Evolutionary conservation across 2,329 filamentous ascomycete genomes (phyloP).

Genomic region (Trichoderma simmonsii): DNA sequence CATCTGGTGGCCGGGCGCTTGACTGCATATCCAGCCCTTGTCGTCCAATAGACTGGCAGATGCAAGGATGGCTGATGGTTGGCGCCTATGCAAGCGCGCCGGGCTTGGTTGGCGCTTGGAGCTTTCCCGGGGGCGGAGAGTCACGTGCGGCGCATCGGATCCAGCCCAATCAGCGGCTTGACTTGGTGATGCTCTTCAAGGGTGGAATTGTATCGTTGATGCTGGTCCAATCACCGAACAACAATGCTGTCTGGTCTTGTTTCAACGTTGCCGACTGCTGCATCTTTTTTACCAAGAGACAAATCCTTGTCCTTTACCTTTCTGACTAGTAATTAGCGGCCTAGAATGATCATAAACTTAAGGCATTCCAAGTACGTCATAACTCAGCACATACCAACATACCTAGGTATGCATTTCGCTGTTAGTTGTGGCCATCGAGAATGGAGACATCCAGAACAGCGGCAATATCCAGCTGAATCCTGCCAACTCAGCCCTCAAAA

Average conservation of each 20-base stretch:
- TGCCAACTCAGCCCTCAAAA: background rate
- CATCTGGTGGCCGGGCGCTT: conserved; percentile 14
- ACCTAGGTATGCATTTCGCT: background rate
- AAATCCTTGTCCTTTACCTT: background rate
- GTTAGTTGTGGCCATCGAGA: background rate
- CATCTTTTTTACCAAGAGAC: background rate
- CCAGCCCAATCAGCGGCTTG: background rate
- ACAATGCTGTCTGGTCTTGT: background rate
- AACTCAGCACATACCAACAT: background rate
- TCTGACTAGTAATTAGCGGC: background rate
- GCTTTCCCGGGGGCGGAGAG: background rate
- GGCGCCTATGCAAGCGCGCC: conserved; percentile 10
- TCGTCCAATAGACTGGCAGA: background rate
- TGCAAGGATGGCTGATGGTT: background rate
- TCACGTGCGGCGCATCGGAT: conserved; percentile 5
- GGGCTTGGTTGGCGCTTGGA: conserved; percentile 3
- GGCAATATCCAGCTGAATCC: background rate
- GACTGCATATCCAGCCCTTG: background rate
- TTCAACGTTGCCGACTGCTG: background rate
- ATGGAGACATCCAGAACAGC: background rate
- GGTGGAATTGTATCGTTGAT: background rate
- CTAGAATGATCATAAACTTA: background rate
- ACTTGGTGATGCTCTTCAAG: background rate
- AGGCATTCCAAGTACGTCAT: background rate
- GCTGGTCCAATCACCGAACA: conserved; percentile 14